Base-by-base conservation (phyloP, 129 eudicot genomes). In the Silybum marianum region DNA sequence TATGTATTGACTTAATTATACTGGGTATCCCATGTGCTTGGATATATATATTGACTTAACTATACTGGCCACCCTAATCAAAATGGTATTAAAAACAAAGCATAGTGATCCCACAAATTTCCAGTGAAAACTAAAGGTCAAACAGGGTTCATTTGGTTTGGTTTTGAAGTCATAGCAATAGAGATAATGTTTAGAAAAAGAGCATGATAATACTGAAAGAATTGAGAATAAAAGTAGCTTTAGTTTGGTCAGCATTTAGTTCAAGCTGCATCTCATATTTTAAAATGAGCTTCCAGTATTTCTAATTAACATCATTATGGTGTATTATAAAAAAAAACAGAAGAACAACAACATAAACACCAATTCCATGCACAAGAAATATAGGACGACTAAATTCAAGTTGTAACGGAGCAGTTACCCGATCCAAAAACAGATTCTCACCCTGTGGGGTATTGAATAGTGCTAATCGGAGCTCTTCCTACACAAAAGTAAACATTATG, bases 381-480 rank as follows among this genome's bases (percentile, higher is more conserved):
- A 38, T 19, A 73, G 28, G 32, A 40, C 5, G 67, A 30, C 22
- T 19, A 74, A 48, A 70, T 71, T 63, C 12, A 9, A 77, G 72
- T 18, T 72, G 21, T 60, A 34, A 75, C 10, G 74, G 81, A 77
- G 83, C 46, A 76, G 74, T 90, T 93, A 95, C 99, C 94, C 97
- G 91, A 24, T 95, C 99, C 82, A 95, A 80, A 79, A 95, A 95
- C 3, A 92, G 93, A 84, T 95, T 95, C 86, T 95, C 97, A 23
- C 93, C 97, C 82, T 72, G 81, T 78, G 97, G 86, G 72, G 89
- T 89, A 85, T 84, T 87, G 81, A 92, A 95, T 48, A 95, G 77
- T 22, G 99, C 99, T 44, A 95, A 78, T 68, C 89, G 96, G 74
- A 95, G 93, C 80, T 95, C 99, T 85, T 95, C 99, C 98, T 95